Percentiles rank a stretch among this genome's conserved stretches.
Conservation (phyloP, 2,329 filamentous ascomycete species). For the Aspergillus floridensis region DNA sequence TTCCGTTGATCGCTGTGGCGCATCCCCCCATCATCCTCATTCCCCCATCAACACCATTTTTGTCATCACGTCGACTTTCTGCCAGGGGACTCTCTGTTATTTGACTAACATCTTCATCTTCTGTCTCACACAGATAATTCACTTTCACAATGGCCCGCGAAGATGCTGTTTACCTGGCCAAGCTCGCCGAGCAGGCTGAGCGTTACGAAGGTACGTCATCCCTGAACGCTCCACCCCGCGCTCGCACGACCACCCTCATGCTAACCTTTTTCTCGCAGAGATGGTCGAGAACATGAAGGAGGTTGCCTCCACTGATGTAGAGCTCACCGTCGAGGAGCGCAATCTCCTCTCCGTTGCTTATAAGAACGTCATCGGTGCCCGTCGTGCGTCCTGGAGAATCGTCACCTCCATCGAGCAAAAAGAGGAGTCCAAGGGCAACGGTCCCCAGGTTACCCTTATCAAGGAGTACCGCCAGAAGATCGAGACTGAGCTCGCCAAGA, state of each 20-base stretch:
- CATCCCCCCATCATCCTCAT: neutral
- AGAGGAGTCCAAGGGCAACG: slow-evolving; percentile 98
- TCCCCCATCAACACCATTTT: neutral
- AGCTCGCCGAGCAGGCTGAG: slow-evolving; percentile 99
- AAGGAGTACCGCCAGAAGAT: slow-evolving; percentile 99
- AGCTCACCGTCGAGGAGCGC: slow-evolving; percentile 89
- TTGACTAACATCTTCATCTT: slow-evolving; percentile 5
- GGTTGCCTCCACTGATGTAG: slow-evolving; percentile 81
- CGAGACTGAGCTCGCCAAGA: slow-evolving; percentile 91
- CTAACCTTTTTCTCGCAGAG: slow-evolving; percentile 57
- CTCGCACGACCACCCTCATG: slow-evolving; percentile 6
- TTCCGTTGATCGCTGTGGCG: slow-evolving; percentile 1
- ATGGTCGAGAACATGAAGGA: slow-evolving; percentile 99
- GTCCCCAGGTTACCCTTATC: slow-evolving; percentile 83
- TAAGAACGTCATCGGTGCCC: slow-evolving; percentile 97
- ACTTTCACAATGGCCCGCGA: slow-evolving; percentile 90
- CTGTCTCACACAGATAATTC: slow-evolving; percentile 23
- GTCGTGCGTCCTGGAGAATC: slow-evolving; percentile 97
- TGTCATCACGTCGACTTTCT: neutral
- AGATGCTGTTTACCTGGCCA: slow-evolving; percentile 98
- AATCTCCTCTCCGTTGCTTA: slow-evolving; percentile 97
- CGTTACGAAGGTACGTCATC: slow-evolving; percentile 90
- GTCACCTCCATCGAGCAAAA: slow-evolving; percentile 99
- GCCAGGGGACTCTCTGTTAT: slow-evolving; percentile 2
- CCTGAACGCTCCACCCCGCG: neutral